Conservation (phyloP, 352 stramenopile genomes). For the Poterioochromonas sp. region DNA sequence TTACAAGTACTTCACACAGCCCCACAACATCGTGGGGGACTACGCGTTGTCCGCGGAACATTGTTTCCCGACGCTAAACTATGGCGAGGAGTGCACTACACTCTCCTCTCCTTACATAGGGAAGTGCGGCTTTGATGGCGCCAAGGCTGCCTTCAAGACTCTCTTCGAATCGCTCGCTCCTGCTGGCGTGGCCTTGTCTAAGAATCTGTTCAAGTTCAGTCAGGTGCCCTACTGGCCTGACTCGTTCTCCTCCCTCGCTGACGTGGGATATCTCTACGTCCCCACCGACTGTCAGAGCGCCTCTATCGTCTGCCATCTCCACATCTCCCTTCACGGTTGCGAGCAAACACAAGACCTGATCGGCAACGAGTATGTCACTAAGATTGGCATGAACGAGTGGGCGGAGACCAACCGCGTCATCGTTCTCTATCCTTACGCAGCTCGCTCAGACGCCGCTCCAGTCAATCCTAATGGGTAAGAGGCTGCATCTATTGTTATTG, state of each 20-base stretch:
- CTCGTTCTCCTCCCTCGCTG: background rate
- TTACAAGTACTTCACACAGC: background rate
- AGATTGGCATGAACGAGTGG: slow-evolving; percentile 9
- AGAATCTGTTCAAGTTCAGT: background rate
- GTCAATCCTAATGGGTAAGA: slow-evolving; percentile 18
- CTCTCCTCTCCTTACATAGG: slow-evolving; percentile 7
- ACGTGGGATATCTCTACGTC: slow-evolving; percentile 12
- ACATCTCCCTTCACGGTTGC: slow-evolving; percentile 19
- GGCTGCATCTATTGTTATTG: background rate
- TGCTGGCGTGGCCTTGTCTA: background rate
- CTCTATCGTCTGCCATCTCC: background rate
- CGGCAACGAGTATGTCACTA: slow-evolving; percentile 3
- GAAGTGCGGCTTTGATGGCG: background rate
- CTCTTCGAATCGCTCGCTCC: background rate
- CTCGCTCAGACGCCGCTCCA: background rate
- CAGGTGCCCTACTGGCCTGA: background rate
- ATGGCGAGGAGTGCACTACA: background rate
- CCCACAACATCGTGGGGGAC: slow-evolving; percentile 2
- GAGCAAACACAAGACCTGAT: background rate
- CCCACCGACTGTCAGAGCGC: background rate
- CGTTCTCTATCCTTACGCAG: slow-evolving; percentile 11
- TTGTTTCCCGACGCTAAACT: background rate
- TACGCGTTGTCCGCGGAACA: background rate
- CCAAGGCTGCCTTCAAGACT: background rate
- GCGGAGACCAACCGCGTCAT: slow-evolving; percentile 10